These are phyloP conservation scores for Xylariales sp. DNA, from an alignment of 2,329 filamentous ascomycete species.

Conservation along the genomic window DNA sequence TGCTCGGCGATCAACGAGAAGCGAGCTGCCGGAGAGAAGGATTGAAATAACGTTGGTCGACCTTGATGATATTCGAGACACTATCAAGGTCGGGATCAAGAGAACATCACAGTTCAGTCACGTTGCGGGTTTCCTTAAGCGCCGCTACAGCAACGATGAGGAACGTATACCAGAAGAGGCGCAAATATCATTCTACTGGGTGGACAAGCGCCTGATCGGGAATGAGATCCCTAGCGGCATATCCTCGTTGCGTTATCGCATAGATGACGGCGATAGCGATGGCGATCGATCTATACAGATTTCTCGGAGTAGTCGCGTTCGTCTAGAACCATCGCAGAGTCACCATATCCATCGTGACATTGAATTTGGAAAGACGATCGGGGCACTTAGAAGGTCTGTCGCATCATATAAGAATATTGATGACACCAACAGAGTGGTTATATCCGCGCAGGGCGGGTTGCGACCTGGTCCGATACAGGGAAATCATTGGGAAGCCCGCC, in stretches of 20 bases:
- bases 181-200: constrained; percentile 14
- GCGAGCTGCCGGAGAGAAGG: constrained; percentile 5
- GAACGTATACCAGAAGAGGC: constrained; percentile 12
- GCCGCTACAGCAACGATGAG: constrained; percentile 2
- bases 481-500: constrained; percentile 26
- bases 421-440: constrained; percentile 23
- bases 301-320: constrained; percentile 11
- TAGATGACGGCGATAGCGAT: constrained; percentile 10
- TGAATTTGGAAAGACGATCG: constrained; percentile 22
- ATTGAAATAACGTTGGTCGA: constrained; percentile 18
- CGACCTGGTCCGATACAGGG: constrained; percentile 26
- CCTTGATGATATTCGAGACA: constrained; percentile 16
- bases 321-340: constrained; percentile 10
- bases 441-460: constrained; percentile 26
- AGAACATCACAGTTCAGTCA: constrained; percentile 12
- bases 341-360: constrained; percentile 15
- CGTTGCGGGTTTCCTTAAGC: constrained; percentile 10
- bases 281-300: constrained; percentile 15
- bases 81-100: constrained; percentile 14
- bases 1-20: background rate
- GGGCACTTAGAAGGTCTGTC: constrained; percentile 19
- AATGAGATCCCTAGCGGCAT: constrained; percentile 13
- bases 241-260: constrained; percentile 16
- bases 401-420: constrained; percentile 19
- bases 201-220: constrained; percentile 10